Evolutionary conservation across 768 basidiomycete genomes (phyloP), one percentile per base, ranked within the genome.

Genomic region (Pilatotrama ljubarskyi): DNA sequence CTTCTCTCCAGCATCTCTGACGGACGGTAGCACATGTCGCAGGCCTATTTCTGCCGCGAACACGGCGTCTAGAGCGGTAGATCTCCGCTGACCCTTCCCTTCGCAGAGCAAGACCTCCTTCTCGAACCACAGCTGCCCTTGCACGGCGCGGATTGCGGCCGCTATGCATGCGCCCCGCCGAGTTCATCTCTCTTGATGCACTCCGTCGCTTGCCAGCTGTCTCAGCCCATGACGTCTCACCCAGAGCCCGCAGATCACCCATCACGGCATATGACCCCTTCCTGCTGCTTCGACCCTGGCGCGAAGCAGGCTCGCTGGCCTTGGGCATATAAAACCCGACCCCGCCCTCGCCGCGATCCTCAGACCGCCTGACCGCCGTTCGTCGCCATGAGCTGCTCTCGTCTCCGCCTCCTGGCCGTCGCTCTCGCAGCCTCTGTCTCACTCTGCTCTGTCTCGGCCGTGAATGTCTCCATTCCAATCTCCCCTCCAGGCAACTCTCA

Each of bases 391-490:
- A 38, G 24, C 49, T 38, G 38, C 47, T 8, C 24, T 8, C 55
- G 25, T 5, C 20, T 29, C 37, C 46, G 35, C 18, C 29, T 59
- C 8, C 20, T 53, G n/a, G 43, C 36, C 14, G 36, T 51, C 24
- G 44, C 54, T 10, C 15, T 52, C 10, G 48, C 29, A 0, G 22
- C 55, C 13, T 42, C 11, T 20, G 32, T 42, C 42, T 51, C 53
- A 41, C 15, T 17, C 22, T 20, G 36, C 38, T n/a, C 51, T 4
- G 61, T 47, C 36, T 43, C 32, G 48, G 65, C 64, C 13, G 29
- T 68, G n/a, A 66, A 64, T 50, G 75, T 85, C 29, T 62, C 77
- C 1, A 66, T 87, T 20, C 76, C 81, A 9, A 61, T 78, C 38
- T 55, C 64, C 10, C 66, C 76, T 18, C 80, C 81, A 1, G 55